Base-by-base conservation (phyloP, 768 basidiomycete species). In the Amylocystis lapponica region DNA sequence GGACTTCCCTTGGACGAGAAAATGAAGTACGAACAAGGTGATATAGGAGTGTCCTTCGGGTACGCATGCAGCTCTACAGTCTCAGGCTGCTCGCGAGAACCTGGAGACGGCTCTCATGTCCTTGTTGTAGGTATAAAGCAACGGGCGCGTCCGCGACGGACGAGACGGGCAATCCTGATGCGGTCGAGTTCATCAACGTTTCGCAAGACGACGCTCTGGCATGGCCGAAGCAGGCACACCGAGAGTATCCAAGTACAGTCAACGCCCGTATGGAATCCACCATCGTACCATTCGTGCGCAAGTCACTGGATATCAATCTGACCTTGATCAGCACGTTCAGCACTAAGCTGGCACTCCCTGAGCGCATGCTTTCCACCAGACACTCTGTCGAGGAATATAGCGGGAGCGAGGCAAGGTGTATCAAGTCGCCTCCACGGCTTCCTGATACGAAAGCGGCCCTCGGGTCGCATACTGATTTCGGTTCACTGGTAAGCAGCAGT, bases 21-120 rank as follows among this genome's bases (percentile, higher is more conserved):
- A 51, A 44, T 66, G 52, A 57, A 57, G 37, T 72, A 59, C 33
- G 71, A 72, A 49, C 68, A 68, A 42, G 72, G 68, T 1, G 65
- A 70, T 27, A 48, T 39, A 0, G 70, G 68, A 2, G 51, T 45
- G 30, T 68, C 68, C 5, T 66, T 62, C 22, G 69, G 69, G 67
- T 53, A 27, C 20, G 50, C 47, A 7, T 3, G 1, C 0, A 33
- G 38, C n/a, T n/a, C n/a, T n/a, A n/a, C n/a, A n/a, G n/a, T n/a
- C n/a, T n/a, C n/a, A 23, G 5, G 8, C 3, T 6, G 10, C 5
- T 9, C 21, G 14, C 5, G n/a, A n/a, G n/a, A n/a, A n/a, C n/a
- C n/a, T n/a, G n/a, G n/a, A n/a, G n/a, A n/a, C 4, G n/a, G n/a
- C n/a, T n/a, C n/a, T n/a, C n/a, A n/a, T n/a, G n/a, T 32, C 22